A percentile compares a stretch with the other conserved stretches of the same genome.
Evolutionary conservation across 768 basidiomycete genomes (phyloP).

Genomic region (Rhodotorula babjevae): DNA sequence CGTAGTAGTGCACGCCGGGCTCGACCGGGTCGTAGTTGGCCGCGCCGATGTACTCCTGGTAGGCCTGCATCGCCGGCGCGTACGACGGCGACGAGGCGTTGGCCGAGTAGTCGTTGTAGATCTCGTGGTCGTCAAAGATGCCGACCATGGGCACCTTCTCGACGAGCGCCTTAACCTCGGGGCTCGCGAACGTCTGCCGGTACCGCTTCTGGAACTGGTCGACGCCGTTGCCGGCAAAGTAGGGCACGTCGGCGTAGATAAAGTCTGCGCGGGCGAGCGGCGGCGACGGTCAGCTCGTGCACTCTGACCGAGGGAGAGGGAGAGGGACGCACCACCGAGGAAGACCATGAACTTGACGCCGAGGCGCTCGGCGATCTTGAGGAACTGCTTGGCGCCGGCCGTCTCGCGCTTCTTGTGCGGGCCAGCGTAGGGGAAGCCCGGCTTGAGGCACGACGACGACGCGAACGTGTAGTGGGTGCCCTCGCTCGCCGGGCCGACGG

Average conservation of each 20-base stretch:
- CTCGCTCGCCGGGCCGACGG: background rate
- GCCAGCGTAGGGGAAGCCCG: slow-evolving; percentile 70
- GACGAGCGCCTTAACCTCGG: slow-evolving; percentile 63
- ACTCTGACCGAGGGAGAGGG: no score
- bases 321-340: slow-evolving; percentile 50
- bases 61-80: slow-evolving; percentile 59
- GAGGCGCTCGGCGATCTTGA: slow-evolving; percentile 26
- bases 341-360: slow-evolving; percentile 58
- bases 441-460: slow-evolving; percentile 62
- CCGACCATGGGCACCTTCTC: slow-evolving; percentile 54
- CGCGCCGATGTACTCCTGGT: slow-evolving; percentile 59
- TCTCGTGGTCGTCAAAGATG: slow-evolving; percentile 59
- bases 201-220: slow-evolving; percentile 64
- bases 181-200: slow-evolving; percentile 61
- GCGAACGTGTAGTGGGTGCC: slow-evolving; percentile 62
- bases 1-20: slow-evolving; percentile 55
- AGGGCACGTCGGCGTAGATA: slow-evolving; percentile 69
- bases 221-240: slow-evolving; percentile 55
- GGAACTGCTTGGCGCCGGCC: slow-evolving; percentile 42
- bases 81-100: slow-evolving; percentile 58
- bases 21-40: slow-evolving; percentile 46
- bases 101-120: slow-evolving; percentile 42
- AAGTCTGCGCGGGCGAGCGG: slow-evolving; percentile 51
- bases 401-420: slow-evolving; percentile 34
- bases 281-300: background rate